A percentile compares a stretch with the other conserved stretches of the same genome.
Evolutionary conservation across 345 rosid species (phyloP).

Genomic region (Citrus medica): DNA sequence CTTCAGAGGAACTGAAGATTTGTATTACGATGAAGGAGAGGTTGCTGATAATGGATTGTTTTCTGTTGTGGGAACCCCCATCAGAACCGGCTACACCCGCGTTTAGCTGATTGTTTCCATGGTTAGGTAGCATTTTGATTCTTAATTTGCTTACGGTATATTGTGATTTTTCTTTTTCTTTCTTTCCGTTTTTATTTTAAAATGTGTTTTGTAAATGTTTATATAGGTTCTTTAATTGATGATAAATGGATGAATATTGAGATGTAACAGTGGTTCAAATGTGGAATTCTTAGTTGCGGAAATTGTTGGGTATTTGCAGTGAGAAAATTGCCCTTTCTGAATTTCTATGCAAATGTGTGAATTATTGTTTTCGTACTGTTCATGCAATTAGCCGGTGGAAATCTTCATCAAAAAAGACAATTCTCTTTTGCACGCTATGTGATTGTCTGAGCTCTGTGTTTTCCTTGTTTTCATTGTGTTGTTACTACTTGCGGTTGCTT

Average conservation of each 20-base stretch:
- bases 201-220: constrained; percentile 9
- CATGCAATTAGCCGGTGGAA: background rate
- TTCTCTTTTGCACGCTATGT: background rate
- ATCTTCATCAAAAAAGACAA: background rate
- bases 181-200: background rate
- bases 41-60: constrained; percentile 33
- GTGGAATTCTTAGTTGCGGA: background rate
- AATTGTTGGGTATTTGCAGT: background rate
- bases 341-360: background rate
- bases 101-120: constrained; percentile 18
- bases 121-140: background rate
- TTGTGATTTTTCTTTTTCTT: background rate
- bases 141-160: background rate
- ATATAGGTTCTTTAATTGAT: background rate
- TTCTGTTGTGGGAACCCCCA: constrained; percentile 53
- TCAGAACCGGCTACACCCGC: constrained; percentile 31
- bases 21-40: constrained; percentile 43
- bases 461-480: background rate
- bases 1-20: constrained; percentile 51
- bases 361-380: background rate
- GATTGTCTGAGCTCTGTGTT: background rate
- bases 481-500: background rate
- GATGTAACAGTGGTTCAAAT: background rate
- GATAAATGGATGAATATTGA: background rate
- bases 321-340: background rate